A percentile compares a stretch with the other conserved stretches of the same genome.
Conservation (phyloP, 2,329 filamentous ascomycete genomes). For the Raffaelea ambrosiae region DNA sequence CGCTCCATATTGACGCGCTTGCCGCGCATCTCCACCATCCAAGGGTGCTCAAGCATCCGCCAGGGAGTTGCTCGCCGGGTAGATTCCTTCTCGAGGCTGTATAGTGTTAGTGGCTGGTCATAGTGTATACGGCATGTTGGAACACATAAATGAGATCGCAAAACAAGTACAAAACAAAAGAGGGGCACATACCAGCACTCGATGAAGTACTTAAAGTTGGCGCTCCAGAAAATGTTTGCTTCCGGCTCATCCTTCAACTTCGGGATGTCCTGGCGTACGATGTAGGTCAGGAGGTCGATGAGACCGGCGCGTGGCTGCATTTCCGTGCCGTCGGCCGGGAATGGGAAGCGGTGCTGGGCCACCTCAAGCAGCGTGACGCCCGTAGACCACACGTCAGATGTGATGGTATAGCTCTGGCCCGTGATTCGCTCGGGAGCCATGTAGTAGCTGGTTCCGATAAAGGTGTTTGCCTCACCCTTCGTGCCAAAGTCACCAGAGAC, state of each 20-base stretch:
- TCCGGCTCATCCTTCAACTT: constrained; percentile 92
- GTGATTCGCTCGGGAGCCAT: constrained; percentile 99
- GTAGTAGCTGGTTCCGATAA: constrained; percentile 98
- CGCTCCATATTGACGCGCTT: constrained; percentile 98
- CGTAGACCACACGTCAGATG: constrained; percentile 95
- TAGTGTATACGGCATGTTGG: constrained; percentile 5
- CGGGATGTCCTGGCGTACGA: constrained; percentile 90
- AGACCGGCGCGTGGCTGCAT: constrained; percentile 88
- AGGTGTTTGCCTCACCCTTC: constrained; percentile 96
- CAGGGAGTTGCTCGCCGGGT: constrained; percentile 82
- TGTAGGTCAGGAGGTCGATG: constrained; percentile 94
- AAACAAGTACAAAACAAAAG: constrained; percentile 8
- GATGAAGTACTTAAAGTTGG: constrained; percentile 98
- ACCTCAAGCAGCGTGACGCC: constrained; percentile 97
- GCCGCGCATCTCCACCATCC: constrained; percentile 93
- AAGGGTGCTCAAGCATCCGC: constrained; percentile 98
- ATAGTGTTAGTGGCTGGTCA: constrained; percentile 10
- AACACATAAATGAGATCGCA: too few species aligned
- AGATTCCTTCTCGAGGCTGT: constrained; percentile 87
- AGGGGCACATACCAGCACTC: constrained; percentile 76
- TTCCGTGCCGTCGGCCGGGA: constrained; percentile 92
- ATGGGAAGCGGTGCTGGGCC: constrained; percentile 97
- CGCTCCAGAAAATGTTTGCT: constrained; percentile 85
- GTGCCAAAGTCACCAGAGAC: constrained; percentile 97
- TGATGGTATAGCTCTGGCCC: constrained; percentile 96